Evolutionary conservation across 768 basidiomycete species (phyloP).

Genomic region (Macrolepiota fuliginosa): DNA sequence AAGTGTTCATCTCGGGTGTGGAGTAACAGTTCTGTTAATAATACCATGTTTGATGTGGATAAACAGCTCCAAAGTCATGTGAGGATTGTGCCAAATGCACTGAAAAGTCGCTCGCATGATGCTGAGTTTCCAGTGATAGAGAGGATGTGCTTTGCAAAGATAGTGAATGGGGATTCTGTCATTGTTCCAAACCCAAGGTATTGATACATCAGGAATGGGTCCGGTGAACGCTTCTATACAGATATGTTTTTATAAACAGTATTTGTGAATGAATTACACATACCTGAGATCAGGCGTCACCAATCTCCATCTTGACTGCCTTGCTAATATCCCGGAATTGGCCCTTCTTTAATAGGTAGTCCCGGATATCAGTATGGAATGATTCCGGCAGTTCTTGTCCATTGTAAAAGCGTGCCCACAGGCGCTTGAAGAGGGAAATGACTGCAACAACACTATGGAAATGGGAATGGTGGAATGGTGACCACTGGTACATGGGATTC

Average conservation of each 20-base stretch:
- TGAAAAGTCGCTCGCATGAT: slow-evolving; percentile 28
- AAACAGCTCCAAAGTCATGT: slow-evolving; percentile 18
- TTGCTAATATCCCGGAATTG: no score
- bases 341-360: no score
- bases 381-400: no score
- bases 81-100: slow-evolving; percentile 22
- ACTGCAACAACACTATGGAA: no score
- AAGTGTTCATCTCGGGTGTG: neutral
- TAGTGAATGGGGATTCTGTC: slow-evolving; percentile 18
- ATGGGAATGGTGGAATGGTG: no score
- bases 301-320: no score
- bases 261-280: no score
- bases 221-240: neutral
- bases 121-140: slow-evolving; percentile 27
- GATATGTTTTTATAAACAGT: no score
- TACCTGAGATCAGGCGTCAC: no score
- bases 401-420: no score
- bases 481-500: slow-evolving; percentile 23
- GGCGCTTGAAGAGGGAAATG: no score
- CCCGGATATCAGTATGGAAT: no score
- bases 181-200: slow-evolving; percentile 16
- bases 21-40: neutral
- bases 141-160: slow-evolving; percentile 22
- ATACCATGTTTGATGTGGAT: neutral
- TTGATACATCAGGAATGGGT: slow-evolving; percentile 20